These are phyloP conservation scores for Vitis hybrid DNA, from an alignment of 177 flowering plant genomes.

Conservation along the genomic window DNA sequence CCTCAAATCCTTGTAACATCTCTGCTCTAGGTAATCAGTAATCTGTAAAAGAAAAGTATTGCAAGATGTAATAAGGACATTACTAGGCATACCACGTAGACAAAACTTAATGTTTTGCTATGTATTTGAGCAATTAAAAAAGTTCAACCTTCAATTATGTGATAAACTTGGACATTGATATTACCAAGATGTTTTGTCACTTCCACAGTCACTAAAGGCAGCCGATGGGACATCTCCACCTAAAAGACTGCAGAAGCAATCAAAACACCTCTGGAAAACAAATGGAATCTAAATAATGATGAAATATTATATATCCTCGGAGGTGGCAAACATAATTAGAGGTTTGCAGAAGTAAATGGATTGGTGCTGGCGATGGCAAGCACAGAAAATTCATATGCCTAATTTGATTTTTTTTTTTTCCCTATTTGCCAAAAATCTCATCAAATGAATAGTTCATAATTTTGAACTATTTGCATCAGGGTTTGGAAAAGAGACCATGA, in stretches of 20 bases:
- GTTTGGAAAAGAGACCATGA: background rate
- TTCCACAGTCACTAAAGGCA: too few relatives aligned
- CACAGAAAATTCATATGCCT: too few relatives aligned
- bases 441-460: background rate
- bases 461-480: background rate
- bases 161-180: too few relatives aligned
- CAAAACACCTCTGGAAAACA: background rate
- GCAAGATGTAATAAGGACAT: background rate
- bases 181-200: too few relatives aligned
- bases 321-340: background rate
- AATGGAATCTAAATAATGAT: background rate
- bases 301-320: background rate
- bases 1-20: slow-evolving; percentile 83
- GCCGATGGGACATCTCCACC: too few relatives aligned
- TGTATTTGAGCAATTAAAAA: background rate
- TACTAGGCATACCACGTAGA: background rate
- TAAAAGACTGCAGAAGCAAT: too few relatives aligned
- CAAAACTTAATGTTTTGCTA: background rate
- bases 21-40: slow-evolving; percentile 61
- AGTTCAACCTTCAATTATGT: background rate
- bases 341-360: too few relatives aligned
- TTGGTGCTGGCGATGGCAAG: too few relatives aligned
- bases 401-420: too few relatives aligned
- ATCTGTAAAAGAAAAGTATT: slow-evolving; percentile 45
- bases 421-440: background rate